These are phyloP conservation scores for Solanum hybrid DNA, from an alignment of 305 asterid genomes.

Conservation along the genomic window DNA sequence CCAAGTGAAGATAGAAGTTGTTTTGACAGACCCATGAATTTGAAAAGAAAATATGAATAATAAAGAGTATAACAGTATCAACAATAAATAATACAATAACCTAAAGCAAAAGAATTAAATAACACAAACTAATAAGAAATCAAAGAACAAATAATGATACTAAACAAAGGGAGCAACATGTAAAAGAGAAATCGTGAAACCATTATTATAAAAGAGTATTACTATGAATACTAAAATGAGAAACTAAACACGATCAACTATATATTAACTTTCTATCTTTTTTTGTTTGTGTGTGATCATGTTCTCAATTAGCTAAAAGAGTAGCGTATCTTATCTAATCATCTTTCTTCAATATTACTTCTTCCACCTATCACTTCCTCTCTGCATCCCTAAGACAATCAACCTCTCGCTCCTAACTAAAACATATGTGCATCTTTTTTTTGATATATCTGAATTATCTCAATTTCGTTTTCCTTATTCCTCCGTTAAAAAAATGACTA, in stretches of 20 bases:
- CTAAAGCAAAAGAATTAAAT: background rate
- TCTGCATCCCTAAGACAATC: background rate
- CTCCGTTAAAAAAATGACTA: background rate
- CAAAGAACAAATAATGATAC: background rate
- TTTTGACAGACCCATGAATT: background rate
- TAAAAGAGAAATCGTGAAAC: background rate
- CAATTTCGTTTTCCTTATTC: background rate
- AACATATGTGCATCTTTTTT: background rate
- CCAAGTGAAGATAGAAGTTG: fast-evolving
- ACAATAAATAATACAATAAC: fast-evolving
- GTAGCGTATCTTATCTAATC: background rate
- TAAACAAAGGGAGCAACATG: background rate
- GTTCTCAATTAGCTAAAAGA: background rate
- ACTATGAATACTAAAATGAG: background rate
- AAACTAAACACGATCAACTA: background rate
- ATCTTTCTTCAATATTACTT: background rate
- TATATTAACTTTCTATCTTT: too few species aligned
- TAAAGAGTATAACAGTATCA: fast-evolving
- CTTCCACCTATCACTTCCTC: background rate
- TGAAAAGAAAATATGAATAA: background rate
- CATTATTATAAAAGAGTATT: background rate
- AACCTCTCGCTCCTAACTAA: background rate
- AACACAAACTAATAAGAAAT: background rate
- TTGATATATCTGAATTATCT: background rate
- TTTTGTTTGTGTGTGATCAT: fast-evolving